Conservation (phyloP, 2,329 filamentous ascomycete genomes). For the Helminthosporium solani region DNA sequence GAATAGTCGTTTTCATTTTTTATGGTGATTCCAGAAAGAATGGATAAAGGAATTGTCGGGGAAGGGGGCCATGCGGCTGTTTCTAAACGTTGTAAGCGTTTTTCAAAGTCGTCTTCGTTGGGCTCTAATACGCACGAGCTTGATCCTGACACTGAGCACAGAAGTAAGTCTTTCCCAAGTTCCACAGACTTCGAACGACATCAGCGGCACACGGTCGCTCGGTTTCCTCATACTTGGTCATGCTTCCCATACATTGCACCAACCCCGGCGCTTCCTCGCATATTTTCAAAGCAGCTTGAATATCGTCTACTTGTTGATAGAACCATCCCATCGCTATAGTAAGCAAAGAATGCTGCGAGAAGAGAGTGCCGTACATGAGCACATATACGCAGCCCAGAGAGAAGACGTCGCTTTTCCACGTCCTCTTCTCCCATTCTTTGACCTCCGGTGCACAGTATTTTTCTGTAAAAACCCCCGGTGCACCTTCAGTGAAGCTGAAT, state of each 20-base stretch:
- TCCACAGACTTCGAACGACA: background rate
- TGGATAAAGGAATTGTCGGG: background rate
- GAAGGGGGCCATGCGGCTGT: background rate
- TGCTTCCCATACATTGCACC: background rate
- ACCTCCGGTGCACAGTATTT: constrained; percentile 22
- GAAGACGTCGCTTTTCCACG: constrained; percentile 11
- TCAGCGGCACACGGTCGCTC: background rate
- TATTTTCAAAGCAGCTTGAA: background rate
- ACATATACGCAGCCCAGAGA: constrained; percentile 14
- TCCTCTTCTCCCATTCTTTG: constrained; percentile 8
- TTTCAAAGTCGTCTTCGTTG: background rate
- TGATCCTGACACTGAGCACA: background rate
- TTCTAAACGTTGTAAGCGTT: background rate
- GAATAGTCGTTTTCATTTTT: background rate
- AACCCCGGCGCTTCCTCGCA: background rate
- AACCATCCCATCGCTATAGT: background rate
- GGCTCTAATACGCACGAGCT: background rate
- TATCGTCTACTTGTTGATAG: background rate
- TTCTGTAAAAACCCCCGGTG: constrained; percentile 7
- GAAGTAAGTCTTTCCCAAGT: background rate
- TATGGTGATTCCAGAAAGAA: background rate
- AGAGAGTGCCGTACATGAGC: constrained; percentile 3
- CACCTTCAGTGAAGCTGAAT: constrained; percentile 14
- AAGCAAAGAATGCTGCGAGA: background rate
- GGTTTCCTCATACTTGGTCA: background rate